Percentiles rank a stretch among this genome's conserved stretches.
Evolutionary conservation across 1,284 basidiomycete genomes (phyloP).

Genomic region (Ceratobasidium sp.): DNA sequence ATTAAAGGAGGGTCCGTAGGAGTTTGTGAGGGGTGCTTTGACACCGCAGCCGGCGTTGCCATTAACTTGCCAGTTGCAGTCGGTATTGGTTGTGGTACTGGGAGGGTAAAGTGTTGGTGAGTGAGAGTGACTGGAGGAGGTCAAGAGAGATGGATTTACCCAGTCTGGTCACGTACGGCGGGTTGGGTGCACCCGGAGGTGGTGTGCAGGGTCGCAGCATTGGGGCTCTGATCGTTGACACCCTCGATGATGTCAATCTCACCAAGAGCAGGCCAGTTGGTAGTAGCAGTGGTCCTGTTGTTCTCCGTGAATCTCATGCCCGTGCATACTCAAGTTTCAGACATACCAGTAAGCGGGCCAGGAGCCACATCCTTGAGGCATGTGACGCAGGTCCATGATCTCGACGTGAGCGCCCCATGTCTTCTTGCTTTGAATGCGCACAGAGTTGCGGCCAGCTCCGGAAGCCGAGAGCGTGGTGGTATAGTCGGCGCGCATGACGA

Average conservation of each 20-base stretch:
- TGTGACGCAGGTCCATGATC: slow-evolving; percentile 49
- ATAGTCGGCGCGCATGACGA: slow-evolving; percentile 58
- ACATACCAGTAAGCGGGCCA: slow-evolving; percentile 59
- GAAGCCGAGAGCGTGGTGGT: slow-evolving; percentile 51
- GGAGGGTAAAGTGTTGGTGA: background rate
- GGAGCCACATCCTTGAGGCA: slow-evolving; percentile 48
- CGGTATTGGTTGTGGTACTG: slow-evolving; percentile 56
- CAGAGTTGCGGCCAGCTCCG: slow-evolving; percentile 56
- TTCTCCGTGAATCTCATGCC: background rate
- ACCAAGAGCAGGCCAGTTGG: slow-evolving; percentile 50
- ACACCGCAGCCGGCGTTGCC: slow-evolving; percentile 76
- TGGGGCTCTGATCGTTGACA: slow-evolving; percentile 66
- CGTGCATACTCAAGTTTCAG: background rate
- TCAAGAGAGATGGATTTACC: slow-evolving; percentile 56
- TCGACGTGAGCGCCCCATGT: slow-evolving; percentile 47
- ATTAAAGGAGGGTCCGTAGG: slow-evolving; percentile 72
- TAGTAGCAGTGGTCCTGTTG: slow-evolving; percentile 53
- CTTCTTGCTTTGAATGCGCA: slow-evolving; percentile 52
- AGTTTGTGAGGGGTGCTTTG: slow-evolving; percentile 56
- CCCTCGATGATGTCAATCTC: slow-evolving; percentile 76
- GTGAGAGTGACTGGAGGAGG: background rate
- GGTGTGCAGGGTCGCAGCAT: slow-evolving; percentile 73
- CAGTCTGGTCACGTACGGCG: slow-evolving; percentile 59
- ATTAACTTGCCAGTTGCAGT: slow-evolving; percentile 67
- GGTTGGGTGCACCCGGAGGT: slow-evolving; percentile 69